phyloP scores from a whole-genome alignment of 345 rosid genomes.

The Isatis tinctoria region DNA sequence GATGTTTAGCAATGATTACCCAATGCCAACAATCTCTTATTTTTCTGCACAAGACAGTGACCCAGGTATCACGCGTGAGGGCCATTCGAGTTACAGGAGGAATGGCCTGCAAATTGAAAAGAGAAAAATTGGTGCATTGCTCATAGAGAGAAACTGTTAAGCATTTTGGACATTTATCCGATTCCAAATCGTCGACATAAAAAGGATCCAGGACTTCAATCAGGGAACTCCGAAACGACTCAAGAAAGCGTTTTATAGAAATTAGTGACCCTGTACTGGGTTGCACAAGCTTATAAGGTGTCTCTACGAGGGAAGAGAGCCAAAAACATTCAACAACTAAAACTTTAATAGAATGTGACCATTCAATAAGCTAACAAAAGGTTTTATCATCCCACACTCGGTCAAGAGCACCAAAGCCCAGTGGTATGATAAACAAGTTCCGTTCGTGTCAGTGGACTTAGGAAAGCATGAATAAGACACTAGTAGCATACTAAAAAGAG shows the following conservation, averaged over 20 bases:
- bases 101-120: slow-evolving; percentile 53
- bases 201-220: not conserved
- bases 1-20: slow-evolving; percentile 49
- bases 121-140: not conserved
- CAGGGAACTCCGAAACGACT: not conserved
- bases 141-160: not conserved
- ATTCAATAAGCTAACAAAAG: not conserved
- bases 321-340: not conserved
- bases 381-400: not conserved
- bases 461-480: no score
- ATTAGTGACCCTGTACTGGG: not conserved
- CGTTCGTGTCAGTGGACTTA: slow-evolving; percentile 4
- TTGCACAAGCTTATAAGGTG: not conserved
- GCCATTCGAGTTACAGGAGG: slow-evolving; percentile 95
- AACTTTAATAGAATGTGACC: not conserved
- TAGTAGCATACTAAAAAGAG: slow-evolving; percentile 7
- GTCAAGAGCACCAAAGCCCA: not conserved
- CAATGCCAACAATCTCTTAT: slow-evolving; percentile 99
- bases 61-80: slow-evolving; percentile 97
- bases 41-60: slow-evolving; percentile 96
- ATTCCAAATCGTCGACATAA: slow-evolving; percentile 3
- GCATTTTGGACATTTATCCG: not conserved
- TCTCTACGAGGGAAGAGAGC: not conserved
- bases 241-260: not conserved
- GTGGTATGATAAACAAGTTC: not conserved